Conservation (phyloP, 176 grass and related monocot genomes). For the Dactylis glomerata region DNA sequence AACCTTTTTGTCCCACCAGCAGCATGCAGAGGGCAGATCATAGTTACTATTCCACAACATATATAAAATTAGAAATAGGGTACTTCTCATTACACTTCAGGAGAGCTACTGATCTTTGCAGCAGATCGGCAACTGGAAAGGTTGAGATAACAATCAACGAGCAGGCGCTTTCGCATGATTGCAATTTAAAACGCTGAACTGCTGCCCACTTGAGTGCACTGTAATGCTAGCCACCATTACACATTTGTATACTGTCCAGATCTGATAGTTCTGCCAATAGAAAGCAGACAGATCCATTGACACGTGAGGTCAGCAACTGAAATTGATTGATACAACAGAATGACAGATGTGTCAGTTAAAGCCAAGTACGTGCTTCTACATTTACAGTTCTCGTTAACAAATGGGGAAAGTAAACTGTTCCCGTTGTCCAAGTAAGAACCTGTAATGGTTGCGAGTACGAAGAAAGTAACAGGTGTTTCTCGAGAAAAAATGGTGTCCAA, state of each 20-base stretch:
- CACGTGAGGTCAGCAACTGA: not conserved
- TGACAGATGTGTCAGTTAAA: not conserved
- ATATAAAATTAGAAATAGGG: too few species aligned
- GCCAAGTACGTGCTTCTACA: not conserved
- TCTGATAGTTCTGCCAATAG: not conserved
- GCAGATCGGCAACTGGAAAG: not conserved
- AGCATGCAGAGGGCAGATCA: not conserved
- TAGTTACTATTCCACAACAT: not conserved
- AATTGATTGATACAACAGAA: not conserved
- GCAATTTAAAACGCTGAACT: not conserved
- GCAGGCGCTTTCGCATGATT: not conserved
- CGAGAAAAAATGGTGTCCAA: too few species aligned
- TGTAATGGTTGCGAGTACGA: too few species aligned
- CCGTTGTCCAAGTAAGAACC: not conserved
- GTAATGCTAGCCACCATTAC: not conserved
- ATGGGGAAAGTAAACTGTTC: not conserved
- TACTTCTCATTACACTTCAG: too few species aligned
- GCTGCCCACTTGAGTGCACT: not conserved
- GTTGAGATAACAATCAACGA: not conserved
- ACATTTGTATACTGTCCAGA: not conserved
- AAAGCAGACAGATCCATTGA: not conserved
- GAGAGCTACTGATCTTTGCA: not conserved
- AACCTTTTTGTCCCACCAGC: not conserved
- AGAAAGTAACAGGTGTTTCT: too few species aligned
- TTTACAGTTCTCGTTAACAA: not conserved